phyloP scores from a whole-genome alignment of 225 moss, liverwort and hornwort genomes.

The Straminergon stramineum region DNA sequence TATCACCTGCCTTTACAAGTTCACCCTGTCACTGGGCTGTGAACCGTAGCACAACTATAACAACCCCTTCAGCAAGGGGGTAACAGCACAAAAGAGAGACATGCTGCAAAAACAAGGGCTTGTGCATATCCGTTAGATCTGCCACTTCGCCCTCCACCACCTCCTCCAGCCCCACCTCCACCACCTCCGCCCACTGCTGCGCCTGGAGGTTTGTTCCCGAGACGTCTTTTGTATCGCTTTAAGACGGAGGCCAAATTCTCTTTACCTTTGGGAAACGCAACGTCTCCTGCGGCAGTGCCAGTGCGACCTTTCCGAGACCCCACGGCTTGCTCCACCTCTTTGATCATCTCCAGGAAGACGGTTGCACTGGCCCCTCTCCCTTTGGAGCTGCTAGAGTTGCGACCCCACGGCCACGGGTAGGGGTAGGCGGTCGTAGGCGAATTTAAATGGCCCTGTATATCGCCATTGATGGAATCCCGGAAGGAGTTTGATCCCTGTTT shows the following conservation, averaged over 20 bases:
- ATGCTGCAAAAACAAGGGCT: constrained; percentile 50
- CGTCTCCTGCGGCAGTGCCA: constrained; percentile 89
- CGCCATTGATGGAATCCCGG: constrained; percentile 34
- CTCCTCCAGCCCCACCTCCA: constrained; percentile 13
- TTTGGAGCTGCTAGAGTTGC: constrained; percentile 44
- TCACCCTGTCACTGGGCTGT: not conserved
- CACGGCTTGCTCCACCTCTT: constrained; percentile 83
- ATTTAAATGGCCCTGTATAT: constrained; percentile 14
- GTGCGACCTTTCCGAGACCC: constrained; percentile 82
- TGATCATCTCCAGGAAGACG: constrained; percentile 79
- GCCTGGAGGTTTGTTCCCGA: constrained; percentile 62
- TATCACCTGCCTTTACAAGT: constrained; percentile 24
- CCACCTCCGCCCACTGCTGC: constrained; percentile 18
- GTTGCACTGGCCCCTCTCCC: constrained; percentile 55
- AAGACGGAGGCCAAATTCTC: constrained; percentile 86
- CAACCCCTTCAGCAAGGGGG: constrained; percentile 24
- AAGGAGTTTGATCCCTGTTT: constrained; percentile 31
- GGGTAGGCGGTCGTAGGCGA: constrained; percentile 31
- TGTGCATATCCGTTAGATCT: constrained; percentile 35
- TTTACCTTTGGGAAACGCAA: constrained; percentile 89
- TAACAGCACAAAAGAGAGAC: constrained; percentile 34
- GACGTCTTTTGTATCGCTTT: constrained; percentile 75
- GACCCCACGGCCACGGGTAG: constrained; percentile 73
- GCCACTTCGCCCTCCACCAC: constrained; percentile 23
- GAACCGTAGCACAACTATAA: constrained; percentile 13